Conservation (phyloP, 2,329 filamentous ascomycete genomes). For the Amylocarpus encephaloides region DNA sequence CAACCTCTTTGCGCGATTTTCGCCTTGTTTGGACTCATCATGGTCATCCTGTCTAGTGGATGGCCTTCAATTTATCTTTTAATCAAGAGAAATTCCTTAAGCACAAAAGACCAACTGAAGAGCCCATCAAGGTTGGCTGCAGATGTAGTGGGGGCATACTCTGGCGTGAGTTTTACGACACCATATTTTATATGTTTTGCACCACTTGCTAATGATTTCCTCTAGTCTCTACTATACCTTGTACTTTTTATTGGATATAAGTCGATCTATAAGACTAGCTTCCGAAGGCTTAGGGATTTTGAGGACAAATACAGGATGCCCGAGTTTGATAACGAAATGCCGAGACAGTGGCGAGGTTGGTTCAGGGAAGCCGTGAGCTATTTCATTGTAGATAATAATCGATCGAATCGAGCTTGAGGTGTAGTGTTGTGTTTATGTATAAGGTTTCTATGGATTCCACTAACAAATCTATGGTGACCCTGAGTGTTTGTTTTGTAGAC, state of each 20-base stretch:
- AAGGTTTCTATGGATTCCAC: no score
- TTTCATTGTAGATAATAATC: not conserved
- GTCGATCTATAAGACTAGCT: not conserved
- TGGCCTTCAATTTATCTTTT: not conserved
- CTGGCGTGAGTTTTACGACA: not conserved
- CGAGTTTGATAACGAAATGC: not conserved
- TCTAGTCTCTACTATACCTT: no score
- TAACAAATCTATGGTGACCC: no score
- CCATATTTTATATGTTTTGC: no score
- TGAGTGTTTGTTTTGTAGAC: no score
- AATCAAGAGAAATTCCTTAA: not conserved
- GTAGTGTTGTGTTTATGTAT: no score
- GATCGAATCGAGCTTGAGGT: no score
- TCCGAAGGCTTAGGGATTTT: not conserved
- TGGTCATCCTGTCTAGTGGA: not conserved
- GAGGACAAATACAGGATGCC: not conserved
- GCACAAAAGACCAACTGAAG: not conserved
- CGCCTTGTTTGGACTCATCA: not conserved
- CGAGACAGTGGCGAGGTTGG: not conserved
- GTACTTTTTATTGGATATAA: not conserved
- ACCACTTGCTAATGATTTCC: no score
- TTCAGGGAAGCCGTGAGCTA: not conserved
- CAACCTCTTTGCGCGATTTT: not conserved
- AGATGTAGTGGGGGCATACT: not conserved
- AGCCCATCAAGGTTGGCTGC: not conserved